phyloP scores from a whole-genome alignment of 129 eudicot genomes.

The Cynara cardunculus region DNA sequence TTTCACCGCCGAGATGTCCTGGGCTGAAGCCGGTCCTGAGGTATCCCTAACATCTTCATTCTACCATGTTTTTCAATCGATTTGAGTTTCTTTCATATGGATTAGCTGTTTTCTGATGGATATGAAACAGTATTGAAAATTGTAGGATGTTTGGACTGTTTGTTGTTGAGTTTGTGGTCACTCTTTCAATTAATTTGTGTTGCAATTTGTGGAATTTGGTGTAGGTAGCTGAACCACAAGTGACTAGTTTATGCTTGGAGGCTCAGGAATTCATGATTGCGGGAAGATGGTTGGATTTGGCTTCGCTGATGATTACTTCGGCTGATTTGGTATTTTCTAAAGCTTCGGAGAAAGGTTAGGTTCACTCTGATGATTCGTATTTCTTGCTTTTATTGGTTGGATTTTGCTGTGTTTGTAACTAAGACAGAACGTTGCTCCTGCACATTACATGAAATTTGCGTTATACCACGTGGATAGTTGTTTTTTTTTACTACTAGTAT shows the following conservation, averaged over 20 bases:
- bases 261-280: constrained; percentile 71
- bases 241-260: constrained; percentile 59
- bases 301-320: constrained; percentile 75
- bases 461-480: background rate
- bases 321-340: constrained; percentile 76
- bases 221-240: constrained; percentile 82
- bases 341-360: constrained; percentile 71
- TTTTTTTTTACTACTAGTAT: background rate
- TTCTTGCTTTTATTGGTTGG: background rate
- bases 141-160: background rate
- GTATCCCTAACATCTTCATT: constrained; percentile 32
- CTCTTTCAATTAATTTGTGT: background rate
- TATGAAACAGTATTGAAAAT: background rate
- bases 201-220: constrained; percentile 6
- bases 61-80: background rate
- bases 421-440: background rate
- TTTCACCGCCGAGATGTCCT: constrained; percentile 76
- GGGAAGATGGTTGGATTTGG: constrained; percentile 83
- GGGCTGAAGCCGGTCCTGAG: constrained; percentile 98
- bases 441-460: background rate
- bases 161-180: background rate
- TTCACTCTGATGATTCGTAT: background rate
- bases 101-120: background rate
- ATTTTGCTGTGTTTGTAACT: background rate
- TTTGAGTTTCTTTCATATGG: background rate